These are phyloP conservation scores for Geoglossum glabrum DNA, from an alignment of 495 filamentous ascomycete genomes.

Conservation along the genomic window DNA sequence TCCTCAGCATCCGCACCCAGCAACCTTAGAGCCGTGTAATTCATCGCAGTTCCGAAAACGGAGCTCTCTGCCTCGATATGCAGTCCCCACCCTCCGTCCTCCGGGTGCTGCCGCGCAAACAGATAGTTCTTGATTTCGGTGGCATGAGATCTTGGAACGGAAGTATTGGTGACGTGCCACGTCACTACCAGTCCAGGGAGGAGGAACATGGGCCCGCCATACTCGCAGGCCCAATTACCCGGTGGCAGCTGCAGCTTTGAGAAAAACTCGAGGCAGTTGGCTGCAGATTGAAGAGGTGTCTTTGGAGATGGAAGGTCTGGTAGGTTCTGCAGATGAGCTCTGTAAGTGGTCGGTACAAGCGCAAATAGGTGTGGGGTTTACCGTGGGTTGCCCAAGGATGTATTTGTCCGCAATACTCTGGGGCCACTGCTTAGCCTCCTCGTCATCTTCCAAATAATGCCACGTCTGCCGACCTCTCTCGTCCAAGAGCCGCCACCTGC, in stretches of 20 bases:
- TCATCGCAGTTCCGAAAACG: conserved; percentile 76
- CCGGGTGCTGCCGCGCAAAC: conserved; percentile 64
- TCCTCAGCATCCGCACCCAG: conserved; percentile 83
- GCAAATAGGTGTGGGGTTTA: conserved; percentile 14
- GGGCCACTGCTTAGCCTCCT: conserved; percentile 58
- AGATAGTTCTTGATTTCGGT: conserved; percentile 90
- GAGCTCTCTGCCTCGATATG: conserved; percentile 92
- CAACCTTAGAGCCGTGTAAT: conserved; percentile 68
- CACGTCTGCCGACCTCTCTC: conserved; percentile 77
- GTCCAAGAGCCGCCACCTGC: conserved; percentile 67
- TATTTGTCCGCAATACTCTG: conserved; percentile 72
- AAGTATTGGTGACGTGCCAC: conserved; percentile 82
- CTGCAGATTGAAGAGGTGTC: conserved; percentile 52
- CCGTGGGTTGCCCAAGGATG: conserved; percentile 52
- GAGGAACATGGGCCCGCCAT: conserved; percentile 80
- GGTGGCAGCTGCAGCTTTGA: conserved; percentile 70
- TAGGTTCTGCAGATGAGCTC: conserved; percentile 33
- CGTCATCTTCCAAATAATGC: conserved; percentile 72
- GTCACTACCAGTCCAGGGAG: conserved; percentile 67
- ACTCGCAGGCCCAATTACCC: conserved; percentile 93
- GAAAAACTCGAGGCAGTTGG: conserved; percentile 79
- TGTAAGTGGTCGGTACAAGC: neutral
- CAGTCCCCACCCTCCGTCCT: conserved; percentile 90
- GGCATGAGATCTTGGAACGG: conserved; percentile 58
- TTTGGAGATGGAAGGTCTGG: conserved; percentile 48